Base-by-base conservation (phyloP, 2,329 filamentous ascomycete genomes). In the Colletotrichum karsti region DNA sequence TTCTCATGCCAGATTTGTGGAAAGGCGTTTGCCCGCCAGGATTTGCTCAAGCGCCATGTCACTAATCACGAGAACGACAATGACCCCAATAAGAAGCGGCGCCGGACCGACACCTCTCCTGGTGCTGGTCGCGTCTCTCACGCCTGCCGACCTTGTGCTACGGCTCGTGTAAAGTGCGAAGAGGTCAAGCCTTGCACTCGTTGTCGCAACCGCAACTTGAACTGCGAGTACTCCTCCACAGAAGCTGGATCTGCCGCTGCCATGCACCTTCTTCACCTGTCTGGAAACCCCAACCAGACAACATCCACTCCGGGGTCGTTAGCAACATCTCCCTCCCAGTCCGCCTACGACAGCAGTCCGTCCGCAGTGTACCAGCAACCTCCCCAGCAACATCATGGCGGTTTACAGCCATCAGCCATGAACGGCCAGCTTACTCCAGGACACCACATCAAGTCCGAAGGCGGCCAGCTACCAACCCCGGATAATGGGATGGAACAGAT, bases 91-190 rank as follows among this genome's bases (percentile, higher is more conserved):
- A 85, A 84, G 71, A 85, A 83, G 71, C 78, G 84, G 35, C 80
- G 85, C 37, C 81, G 84, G 12, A 81, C 81, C 56, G 80, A 80
- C 46, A 75, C 82, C 1, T 82, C 82, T 1, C 82, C 83, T 3
- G 82, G 79, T 15, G 78, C 82, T 2, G 82, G 83, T 20, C 83
- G 86, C 12, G 86, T 88, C 10, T 84, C 82, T 9, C 84, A 87
- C 70, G 86, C 86, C 13, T 88, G 86, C 70, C 81, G 81, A 24
- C 77, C 83, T 9, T 88, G 86, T 69, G 85, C 86, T 4, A 74
- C 80, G 18, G 85, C 86, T 10, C 79, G 86, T 20, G 84, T 88
- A 48, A 88, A 87, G 71, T 88, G 86, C 68, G 85, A 87, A 68
- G 86, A 88, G 63, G 73, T 78, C 22, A 88, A 88, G 74, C 86